A percentile compares a stretch with the other conserved stretches of the same genome.
Evolutionary conservation across 2,329 filamentous ascomycete species (phyloP).

Genomic region (Chaetomiaceae sp.): DNA sequence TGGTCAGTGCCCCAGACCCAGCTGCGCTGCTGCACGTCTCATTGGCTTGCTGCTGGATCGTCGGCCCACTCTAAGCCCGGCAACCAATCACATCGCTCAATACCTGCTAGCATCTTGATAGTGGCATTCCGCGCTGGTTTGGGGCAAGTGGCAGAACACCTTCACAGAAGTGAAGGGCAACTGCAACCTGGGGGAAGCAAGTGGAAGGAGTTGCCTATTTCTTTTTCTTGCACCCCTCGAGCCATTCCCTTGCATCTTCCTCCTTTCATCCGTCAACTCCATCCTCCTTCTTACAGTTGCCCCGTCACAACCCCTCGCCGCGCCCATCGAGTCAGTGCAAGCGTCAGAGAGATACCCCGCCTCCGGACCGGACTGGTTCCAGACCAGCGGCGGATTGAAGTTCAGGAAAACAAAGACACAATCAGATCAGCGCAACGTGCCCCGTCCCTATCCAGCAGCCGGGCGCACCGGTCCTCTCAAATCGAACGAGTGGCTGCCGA

Average conservation of each 20-base stretch:
- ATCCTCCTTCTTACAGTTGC: not conserved
- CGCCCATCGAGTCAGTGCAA: slow-evolving; percentile 19
- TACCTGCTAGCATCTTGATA: slow-evolving; percentile 13
- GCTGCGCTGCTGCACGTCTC: slow-evolving; percentile 6
- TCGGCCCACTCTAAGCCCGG: slow-evolving; percentile 5
- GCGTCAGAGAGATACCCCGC: slow-evolving; percentile 18
- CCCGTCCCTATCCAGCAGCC: not conserved
- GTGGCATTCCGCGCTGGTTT: slow-evolving; percentile 14
- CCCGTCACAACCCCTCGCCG: slow-evolving; percentile 1
- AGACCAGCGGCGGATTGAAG: slow-evolving; percentile 7
- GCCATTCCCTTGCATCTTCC: not conserved
- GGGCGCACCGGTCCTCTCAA: not conserved
- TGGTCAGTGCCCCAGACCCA: slow-evolving; percentile 12
- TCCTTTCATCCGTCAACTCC: not conserved
- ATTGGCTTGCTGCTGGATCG: slow-evolving; percentile 11
- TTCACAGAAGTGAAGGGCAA: slow-evolving; percentile 4
- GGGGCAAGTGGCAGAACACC: slow-evolving; percentile 15
- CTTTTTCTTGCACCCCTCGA: not conserved
- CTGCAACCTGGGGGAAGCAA: not conserved
- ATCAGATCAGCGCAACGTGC: not conserved
- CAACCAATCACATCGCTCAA: slow-evolving; percentile 19
- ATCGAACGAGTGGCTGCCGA: slow-evolving; percentile 22
- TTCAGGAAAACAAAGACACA: not conserved
- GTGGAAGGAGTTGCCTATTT: not conserved
- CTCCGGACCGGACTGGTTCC: slow-evolving; percentile 7